A percentile compares a stretch with the other conserved stretches of the same genome.
Conservation (phyloP, 1,284 basidiomycete species). For the Singerocomus rubriflavus region DNA sequence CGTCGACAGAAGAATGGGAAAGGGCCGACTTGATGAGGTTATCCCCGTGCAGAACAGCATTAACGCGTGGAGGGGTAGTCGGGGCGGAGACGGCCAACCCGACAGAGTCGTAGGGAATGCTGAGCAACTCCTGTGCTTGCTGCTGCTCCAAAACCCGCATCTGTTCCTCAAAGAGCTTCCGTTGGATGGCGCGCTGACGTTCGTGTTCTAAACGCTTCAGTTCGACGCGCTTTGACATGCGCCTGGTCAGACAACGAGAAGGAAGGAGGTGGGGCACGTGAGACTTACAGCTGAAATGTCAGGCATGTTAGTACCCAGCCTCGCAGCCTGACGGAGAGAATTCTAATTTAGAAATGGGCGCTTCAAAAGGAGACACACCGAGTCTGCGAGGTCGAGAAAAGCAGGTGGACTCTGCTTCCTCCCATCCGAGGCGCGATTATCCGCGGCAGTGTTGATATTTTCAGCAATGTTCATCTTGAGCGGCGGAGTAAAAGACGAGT, state of each 20-base stretch:
- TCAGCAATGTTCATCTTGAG: constrained; percentile 65
- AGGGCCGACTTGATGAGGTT: constrained; percentile 43
- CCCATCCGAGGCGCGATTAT: constrained; percentile 65
- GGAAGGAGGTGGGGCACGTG: neutral
- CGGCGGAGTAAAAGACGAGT: constrained; percentile 42
- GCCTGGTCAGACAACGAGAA: constrained; percentile 2
- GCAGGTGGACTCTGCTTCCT: constrained; percentile 83
- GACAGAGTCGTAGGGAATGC: constrained; percentile 60
- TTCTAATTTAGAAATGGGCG: constrained; percentile 20
- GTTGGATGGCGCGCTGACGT: constrained; percentile 78
- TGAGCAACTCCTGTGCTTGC: constrained; percentile 81
- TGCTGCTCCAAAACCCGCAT: constrained; percentile 90
- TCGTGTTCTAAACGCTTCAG: constrained; percentile 90
- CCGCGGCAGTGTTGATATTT: constrained; percentile 67
- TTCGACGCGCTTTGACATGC: constrained; percentile 67
- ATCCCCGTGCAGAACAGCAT: constrained; percentile 56
- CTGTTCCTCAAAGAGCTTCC: constrained; percentile 90
- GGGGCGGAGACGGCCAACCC: constrained; percentile 74
- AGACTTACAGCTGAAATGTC: constrained; percentile 76
- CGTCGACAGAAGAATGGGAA: constrained; percentile 51
- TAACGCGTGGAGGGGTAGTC: constrained; percentile 78
- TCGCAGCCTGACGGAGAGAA: constrained; percentile 55
- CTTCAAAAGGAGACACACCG: constrained; percentile 50
- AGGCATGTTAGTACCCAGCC: constrained; percentile 78
- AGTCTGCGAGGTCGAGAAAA: constrained; percentile 86